A percentile compares a stretch with the other conserved stretches of the same genome.
Conservation (phyloP, 2,329 filamentous ascomycete species). For the Fusarium fujikuroi region DNA sequence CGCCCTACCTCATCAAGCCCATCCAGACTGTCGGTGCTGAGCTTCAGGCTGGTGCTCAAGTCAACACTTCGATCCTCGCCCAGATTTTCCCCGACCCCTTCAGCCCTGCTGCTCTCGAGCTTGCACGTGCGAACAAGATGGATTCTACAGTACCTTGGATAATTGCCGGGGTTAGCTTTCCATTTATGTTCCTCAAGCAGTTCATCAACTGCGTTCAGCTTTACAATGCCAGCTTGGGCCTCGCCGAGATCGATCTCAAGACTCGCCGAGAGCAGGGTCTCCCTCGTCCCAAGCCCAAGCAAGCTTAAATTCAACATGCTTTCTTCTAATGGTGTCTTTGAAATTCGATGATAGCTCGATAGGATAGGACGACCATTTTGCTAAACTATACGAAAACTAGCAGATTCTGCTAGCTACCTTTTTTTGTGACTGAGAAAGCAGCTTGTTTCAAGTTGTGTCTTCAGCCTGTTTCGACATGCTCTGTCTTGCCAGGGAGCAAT, state of each 20-base stretch:
- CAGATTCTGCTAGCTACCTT: not conserved
- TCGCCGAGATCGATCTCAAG: slow-evolving; percentile 89
- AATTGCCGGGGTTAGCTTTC: slow-evolving; percentile 81
- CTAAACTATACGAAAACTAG: not conserved
- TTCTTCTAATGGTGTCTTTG: not conserved
- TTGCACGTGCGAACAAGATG: slow-evolving; percentile 94
- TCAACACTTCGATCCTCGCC: slow-evolving; percentile 74
- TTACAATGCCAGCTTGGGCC: slow-evolving; percentile 89
- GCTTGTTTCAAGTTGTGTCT: slow-evolving; percentile 10
- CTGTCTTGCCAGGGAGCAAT: slow-evolving; percentile 14
- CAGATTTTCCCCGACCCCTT: slow-evolving; percentile 89
- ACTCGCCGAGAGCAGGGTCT: slow-evolving; percentile 66
- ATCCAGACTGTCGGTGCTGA: slow-evolving; percentile 64
- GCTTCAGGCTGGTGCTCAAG: slow-evolving; percentile 74
- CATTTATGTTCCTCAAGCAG: slow-evolving; percentile 92
- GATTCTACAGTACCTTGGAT: slow-evolving; percentile 75
- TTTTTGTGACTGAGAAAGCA: slow-evolving; percentile 13
- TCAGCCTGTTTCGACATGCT: slow-evolving; percentile 33
- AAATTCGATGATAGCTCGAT: not conserved
- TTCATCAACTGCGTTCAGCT: slow-evolving; percentile 94
- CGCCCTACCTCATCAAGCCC: slow-evolving; percentile 80
- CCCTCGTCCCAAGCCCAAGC: slow-evolving; percentile 55
- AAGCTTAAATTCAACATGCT: slow-evolving; percentile 40
- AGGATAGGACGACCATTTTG: not conserved
- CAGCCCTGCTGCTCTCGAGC: slow-evolving; percentile 90